Conservation (phyloP, 2,329 filamentous ascomycete genomes). For the Diplodia intermedia region DNA sequence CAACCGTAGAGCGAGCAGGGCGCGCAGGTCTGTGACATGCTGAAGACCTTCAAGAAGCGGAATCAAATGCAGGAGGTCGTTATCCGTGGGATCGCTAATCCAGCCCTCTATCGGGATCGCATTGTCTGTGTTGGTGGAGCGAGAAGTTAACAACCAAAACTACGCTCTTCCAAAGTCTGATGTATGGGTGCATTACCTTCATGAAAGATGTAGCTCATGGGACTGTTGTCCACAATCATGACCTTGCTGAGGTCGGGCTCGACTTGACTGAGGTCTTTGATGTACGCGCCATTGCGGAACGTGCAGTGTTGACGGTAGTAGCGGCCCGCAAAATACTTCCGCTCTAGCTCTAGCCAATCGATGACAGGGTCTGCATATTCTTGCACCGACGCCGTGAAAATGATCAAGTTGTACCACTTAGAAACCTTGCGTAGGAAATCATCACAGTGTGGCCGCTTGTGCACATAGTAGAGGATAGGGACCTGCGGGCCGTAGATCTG, state of each 20-base stretch:
- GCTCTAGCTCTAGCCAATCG: constrained; percentile 95
- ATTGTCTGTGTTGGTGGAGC: constrained; percentile 71
- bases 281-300: constrained; percentile 92
- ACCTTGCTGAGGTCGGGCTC: constrained; percentile 97
- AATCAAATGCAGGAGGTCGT: constrained; percentile 89
- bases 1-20: constrained; percentile 83
- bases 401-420: constrained; percentile 97
- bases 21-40: constrained; percentile 94
- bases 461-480: constrained; percentile 97
- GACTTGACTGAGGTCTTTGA: constrained; percentile 95
- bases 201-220: constrained; percentile 97
- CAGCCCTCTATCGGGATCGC: constrained; percentile 98
- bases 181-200: constrained; percentile 68
- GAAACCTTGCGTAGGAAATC: constrained; percentile 91
- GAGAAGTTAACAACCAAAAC: constrained; percentile 14
- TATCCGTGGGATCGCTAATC: constrained; percentile 98
- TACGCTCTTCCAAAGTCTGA: not conserved
- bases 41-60: constrained; percentile 92
- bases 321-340: constrained; percentile 91
- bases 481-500: constrained; percentile 82
- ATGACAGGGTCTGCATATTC: constrained; percentile 99
- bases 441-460: constrained; percentile 96
- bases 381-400: constrained; percentile 97
- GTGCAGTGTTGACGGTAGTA: constrained; percentile 99
- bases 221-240: constrained; percentile 98